Evolutionary conservation across 2,329 filamentous ascomycete species (phyloP), one percentile per base, ranked within the genome.

Genomic region (Penicillium sp.): DNA sequence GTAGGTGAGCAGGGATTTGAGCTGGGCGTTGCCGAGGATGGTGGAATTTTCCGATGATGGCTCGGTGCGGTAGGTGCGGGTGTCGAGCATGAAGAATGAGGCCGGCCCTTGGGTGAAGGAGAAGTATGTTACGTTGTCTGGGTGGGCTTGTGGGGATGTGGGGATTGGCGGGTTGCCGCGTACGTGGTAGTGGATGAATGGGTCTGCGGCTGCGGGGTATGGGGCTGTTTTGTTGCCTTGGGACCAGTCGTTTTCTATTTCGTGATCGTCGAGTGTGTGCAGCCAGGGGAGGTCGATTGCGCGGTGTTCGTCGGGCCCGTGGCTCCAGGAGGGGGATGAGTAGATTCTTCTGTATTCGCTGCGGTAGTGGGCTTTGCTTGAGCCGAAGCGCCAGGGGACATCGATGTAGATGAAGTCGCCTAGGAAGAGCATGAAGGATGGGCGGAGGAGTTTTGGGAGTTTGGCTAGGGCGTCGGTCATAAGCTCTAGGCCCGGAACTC

Each of bases 271-370:
- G 6, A 96, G 80, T 2, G 95, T 91, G 64, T 99, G 93, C 37
- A 97, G 89, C 93, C 93, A 99, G 61, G 91, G 95, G n/a, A 97
- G 75, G 41, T 69, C 61, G 19, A 70, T 65, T 19, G 68, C 63
- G 47, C 89, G 84, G 58, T 86, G 78, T 0, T 83, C 83, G 10
- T 88, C 83, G 0, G 82, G 75, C 1, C 81, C 51, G 12, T 31
- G 27, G 3, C 55, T 77, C 93, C 93, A 99, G 57, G 95, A 92
- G 0, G 92, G 92, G 2, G 91, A 95, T 0, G 89, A 87, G 64
- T 99, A 99, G n/a, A 96, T 85, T 61, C 95, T 89, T 16, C 92
- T 85, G 65, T 99, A 99, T 65, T 96, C 90, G 64, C 89, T 83
- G 41, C 91, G 82, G 68, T 96, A 99, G 62, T 90, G 83, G 46